Conservation (phyloP, 192 early-diverging fungal genomes). For the Chytriomyces hyalinus region DNA sequence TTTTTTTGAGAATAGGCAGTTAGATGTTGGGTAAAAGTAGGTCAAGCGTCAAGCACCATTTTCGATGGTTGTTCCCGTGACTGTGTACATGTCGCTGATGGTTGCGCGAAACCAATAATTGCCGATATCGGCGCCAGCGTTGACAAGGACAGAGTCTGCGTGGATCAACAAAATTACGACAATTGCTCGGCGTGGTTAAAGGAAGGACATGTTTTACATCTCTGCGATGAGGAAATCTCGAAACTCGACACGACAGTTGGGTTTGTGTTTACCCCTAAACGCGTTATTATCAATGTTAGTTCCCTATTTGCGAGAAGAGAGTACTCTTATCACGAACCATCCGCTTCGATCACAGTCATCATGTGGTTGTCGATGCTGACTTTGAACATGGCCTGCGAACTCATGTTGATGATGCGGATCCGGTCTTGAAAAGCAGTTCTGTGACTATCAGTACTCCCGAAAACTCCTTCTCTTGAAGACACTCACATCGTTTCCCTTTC, state of each 20-base stretch:
- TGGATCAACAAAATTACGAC: neutral
- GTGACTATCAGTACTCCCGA: conserved; percentile 52
- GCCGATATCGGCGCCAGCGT: neutral
- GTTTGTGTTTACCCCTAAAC: neutral
- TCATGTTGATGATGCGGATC: conserved; percentile 83
- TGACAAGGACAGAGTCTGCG: conserved; percentile 19
- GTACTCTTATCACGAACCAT: conserved; percentile 46
- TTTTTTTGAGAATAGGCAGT: neutral
- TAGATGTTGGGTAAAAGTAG: neutral
- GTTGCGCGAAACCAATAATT: conserved; percentile 27
- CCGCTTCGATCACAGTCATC: conserved; percentile 78
- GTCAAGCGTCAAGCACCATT: neutral
- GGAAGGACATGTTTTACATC: neutral
- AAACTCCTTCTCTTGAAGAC: conserved; percentile 13
- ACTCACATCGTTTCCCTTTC: neutral
- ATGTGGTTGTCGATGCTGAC: conserved; percentile 80
- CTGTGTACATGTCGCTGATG: conserved; percentile 27
- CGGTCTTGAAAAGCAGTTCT: conserved; percentile 70
- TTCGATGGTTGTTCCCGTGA: conserved; percentile 5
- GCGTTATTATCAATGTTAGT: neutral
- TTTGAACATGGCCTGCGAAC: conserved; percentile 72
- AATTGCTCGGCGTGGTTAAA: neutral
- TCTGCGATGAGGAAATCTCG: neutral
- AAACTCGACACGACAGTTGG: conserved; percentile 7
- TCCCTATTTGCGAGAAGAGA: no score